phyloP scores from a whole-genome alignment of 2,329 filamentous ascomycete genomes.

The Tolypocladium nubicola region DNA sequence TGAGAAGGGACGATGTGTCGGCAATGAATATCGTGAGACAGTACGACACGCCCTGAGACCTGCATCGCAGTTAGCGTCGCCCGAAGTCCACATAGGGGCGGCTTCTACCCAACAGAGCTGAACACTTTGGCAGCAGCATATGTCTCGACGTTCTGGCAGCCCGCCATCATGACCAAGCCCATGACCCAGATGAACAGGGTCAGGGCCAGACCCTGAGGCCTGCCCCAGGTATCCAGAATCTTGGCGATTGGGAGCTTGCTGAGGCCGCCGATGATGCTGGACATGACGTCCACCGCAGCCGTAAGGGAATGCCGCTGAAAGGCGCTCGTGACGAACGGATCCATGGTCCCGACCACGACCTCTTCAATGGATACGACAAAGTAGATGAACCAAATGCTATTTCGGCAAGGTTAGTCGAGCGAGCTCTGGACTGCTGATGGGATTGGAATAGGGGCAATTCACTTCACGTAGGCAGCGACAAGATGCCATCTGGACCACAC shows the following conservation, averaged over 20 bases:
- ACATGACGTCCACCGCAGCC: conserved; percentile 41
- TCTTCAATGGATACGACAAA: conserved; percentile 27
- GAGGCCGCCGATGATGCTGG: conserved; percentile 46
- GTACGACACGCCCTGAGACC: conserved; percentile 28
- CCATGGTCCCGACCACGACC: conserved; percentile 27
- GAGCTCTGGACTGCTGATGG: not conserved
- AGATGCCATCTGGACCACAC: conserved; percentile 28
- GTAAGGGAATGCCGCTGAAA: conserved; percentile 45
- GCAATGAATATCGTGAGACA: conserved; percentile 49
- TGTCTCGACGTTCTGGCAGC: conserved; percentile 45
- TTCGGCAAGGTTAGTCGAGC: not conserved
- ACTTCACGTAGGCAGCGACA: conserved; percentile 30
- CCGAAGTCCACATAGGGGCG: not conserved
- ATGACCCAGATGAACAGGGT: conserved; percentile 39
- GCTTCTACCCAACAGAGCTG: conserved; percentile 50
- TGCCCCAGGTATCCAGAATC: conserved; percentile 56
- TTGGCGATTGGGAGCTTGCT: conserved; percentile 57
- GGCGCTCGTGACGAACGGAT: conserved; percentile 36
- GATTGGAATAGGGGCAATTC: conserved; percentile 7
- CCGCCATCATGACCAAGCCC: conserved; percentile 55
- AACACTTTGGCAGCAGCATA: conserved; percentile 58
- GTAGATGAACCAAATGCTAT: conserved; percentile 29
- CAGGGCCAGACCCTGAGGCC: conserved; percentile 49
- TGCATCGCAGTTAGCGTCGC: conserved; percentile 3
- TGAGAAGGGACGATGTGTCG: conserved; percentile 55